Percentiles rank a stretch among this genome's conserved stretches.
These are phyloP conservation scores for Hsuehochloa calcarea DNA, from an alignment of 176 grass and related monocot genomes.

Conservation along the genomic window DNA sequence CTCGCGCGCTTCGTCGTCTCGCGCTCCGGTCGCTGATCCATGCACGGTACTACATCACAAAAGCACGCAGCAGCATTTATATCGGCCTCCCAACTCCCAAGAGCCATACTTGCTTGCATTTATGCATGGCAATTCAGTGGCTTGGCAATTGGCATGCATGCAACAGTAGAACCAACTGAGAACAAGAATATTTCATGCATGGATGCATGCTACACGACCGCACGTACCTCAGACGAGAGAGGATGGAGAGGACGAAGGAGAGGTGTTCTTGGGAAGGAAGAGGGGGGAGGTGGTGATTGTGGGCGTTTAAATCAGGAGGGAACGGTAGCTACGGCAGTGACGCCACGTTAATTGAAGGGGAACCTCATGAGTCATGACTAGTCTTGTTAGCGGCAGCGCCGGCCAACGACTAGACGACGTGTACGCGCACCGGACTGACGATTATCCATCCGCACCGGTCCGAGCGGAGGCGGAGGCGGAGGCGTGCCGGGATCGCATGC, in stretches of 20 bases:
- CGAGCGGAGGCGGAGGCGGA: not conserved
- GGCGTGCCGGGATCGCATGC: not conserved
- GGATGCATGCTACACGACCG: not conserved
- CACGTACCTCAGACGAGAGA: not conserved
- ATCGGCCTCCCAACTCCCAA: not conserved
- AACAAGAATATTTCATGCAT: not conserved
- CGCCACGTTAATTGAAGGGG: not conserved
- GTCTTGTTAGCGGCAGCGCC: not conserved
- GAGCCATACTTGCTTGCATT: not conserved
- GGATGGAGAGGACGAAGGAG: not conserved
- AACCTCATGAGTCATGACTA: not conserved
- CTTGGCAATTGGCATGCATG: not conserved
- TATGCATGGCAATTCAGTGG: not conserved
- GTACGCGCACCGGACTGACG: not conserved
- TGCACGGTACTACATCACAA: not conserved
- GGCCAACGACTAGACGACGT: not conserved
- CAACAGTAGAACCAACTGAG: not conserved
- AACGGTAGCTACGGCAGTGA: not conserved
- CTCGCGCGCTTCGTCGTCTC: constrained; percentile 41
- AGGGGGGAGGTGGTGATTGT: too few species aligned
- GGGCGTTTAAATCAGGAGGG: not conserved
- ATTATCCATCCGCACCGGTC: not conserved
- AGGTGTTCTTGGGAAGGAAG: not conserved
- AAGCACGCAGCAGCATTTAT: not conserved
- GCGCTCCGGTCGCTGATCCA: constrained; percentile 41